Evolutionary conservation across 345 rosid genomes (phyloP).

Genomic region (Kernera saxatilis): DNA sequence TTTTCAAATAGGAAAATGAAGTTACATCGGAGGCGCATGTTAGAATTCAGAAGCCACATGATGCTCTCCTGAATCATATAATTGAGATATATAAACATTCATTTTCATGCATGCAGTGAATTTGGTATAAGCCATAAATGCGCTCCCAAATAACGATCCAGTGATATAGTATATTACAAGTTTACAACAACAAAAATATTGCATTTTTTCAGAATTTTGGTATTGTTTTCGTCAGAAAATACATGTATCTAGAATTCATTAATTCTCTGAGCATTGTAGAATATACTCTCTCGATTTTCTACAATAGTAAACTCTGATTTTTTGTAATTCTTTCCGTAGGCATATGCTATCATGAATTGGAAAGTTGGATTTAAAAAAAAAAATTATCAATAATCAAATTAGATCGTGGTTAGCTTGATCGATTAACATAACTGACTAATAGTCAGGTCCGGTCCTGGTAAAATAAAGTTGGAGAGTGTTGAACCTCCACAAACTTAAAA

Average conservation of each 20-base stretch:
- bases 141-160: too few species aligned
- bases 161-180: too few species aligned
- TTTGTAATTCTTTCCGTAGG: background rate
- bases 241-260: background rate
- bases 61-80: slow-evolving; percentile 6
- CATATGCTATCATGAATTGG: background rate
- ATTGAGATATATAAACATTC: slow-evolving; percentile 4
- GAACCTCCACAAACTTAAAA: too few species aligned
- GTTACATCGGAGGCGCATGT: slow-evolving; percentile 18
- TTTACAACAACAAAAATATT: too few species aligned
- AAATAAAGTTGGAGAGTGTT: too few species aligned
- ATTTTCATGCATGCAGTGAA: slow-evolving; percentile 1
- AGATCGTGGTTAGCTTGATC: background rate
- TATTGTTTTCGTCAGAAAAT: background rate
- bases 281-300: background rate
- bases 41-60: slow-evolving; percentile 17
- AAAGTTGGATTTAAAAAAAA: background rate
- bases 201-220: background rate
- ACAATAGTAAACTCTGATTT: background rate
- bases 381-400: background rate
- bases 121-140: slow-evolving; percentile 18
- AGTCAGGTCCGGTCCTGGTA: too few species aligned
- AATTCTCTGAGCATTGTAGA: background rate
- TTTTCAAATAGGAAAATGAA: slow-evolving; percentile 12
- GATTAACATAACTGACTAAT: background rate